phyloP scores from a whole-genome alignment of 805 yeast genomes.

The Saccharomycopsis capsularis region DNA sequence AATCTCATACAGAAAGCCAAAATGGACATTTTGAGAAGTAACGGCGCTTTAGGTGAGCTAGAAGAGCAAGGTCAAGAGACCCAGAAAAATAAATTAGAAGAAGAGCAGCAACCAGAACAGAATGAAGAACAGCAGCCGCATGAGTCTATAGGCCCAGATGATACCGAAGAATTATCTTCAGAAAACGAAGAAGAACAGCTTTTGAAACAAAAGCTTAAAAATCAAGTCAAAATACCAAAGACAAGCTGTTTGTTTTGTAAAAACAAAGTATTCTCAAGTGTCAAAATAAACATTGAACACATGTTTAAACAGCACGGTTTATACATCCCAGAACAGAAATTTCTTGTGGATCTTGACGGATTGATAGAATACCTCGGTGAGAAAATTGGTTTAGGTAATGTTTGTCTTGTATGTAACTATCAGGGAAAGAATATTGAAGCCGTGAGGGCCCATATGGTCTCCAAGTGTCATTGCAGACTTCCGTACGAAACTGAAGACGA shows the following conservation, averaged over 20 bases:
- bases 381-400: slow-evolving; percentile 85
- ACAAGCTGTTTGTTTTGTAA: slow-evolving; percentile 50
- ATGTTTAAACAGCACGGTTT: slow-evolving; percentile 79
- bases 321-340: slow-evolving; percentile 78
- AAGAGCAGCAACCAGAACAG: slow-evolving; percentile 13
- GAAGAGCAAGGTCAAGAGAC: slow-evolving; percentile 6
- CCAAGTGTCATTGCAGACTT: slow-evolving; percentile 80
- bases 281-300: slow-evolving; percentile 55
- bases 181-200: slow-evolving; percentile 34
- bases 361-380: slow-evolving; percentile 75
- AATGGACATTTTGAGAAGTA: slow-evolving; percentile 30
- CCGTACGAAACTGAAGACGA: slow-evolving; percentile 86
- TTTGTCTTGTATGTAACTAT: slow-evolving; percentile 76
- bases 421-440: slow-evolving; percentile 84
- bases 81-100: slow-evolving; percentile 11
- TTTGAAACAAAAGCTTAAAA: slow-evolving; percentile 33
- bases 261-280: slow-evolving; percentile 38
- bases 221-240: slow-evolving; percentile 40
- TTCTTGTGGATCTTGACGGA: slow-evolving; percentile 64
- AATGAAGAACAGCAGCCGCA: slow-evolving; percentile 7
- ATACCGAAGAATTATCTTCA: slow-evolving; percentile 30
- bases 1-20: slow-evolving; percentile 35
- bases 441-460: slow-evolving; percentile 83
- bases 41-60: neutral
- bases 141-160: slow-evolving; percentile 19